Percentiles rank a stretch among this genome's conserved stretches.
Evolutionary conservation across 1,284 basidiomycete genomes (phyloP).

Genomic region (Termitomyces sp.): DNA sequence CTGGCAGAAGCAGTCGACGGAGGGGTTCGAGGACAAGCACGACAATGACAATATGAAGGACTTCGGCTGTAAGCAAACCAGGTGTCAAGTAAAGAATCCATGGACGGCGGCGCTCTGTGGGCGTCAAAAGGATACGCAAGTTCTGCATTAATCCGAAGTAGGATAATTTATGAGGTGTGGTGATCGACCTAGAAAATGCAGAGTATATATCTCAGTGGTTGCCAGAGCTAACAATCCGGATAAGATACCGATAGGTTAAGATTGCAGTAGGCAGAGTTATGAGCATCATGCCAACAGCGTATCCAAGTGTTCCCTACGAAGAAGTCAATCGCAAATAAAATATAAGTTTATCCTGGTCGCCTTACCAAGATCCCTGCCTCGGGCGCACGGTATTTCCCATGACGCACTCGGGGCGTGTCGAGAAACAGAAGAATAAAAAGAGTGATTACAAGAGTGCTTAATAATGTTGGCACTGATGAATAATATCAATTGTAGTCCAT

Average conservation of each 20-base stretch:
- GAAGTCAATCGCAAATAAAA: neutral
- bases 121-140: constrained; percentile 72
- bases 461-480: constrained; percentile 61
- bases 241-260: constrained; percentile 69
- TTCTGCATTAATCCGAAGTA: constrained; percentile 59
- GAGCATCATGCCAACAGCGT: constrained; percentile 64
- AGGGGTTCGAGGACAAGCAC: constrained; percentile 65
- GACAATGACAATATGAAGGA: constrained; percentile 62
- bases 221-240: neutral
- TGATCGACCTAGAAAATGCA: constrained; percentile 59
- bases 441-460: constrained; percentile 58
- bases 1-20: constrained; percentile 59
- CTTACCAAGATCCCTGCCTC: constrained; percentile 53
- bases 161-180: constrained; percentile 79
- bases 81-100: constrained; percentile 83
- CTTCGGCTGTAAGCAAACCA: constrained; percentile 69
- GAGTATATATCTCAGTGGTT: neutral
- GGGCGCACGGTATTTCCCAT: constrained; percentile 67
- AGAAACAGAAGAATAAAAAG: constrained; percentile 53
- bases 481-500: constrained; percentile 8
- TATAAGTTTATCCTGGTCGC: neutral
- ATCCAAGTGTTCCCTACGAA: constrained; percentile 49
- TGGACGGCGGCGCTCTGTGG: constrained; percentile 75
- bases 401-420: constrained; percentile 48
- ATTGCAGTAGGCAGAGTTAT: constrained; percentile 77